Percentiles rank a stretch among this genome's conserved stretches.
Evolutionary conservation across 331 rosid species (phyloP).

Genomic region (Cucumis variabilis): DNA sequence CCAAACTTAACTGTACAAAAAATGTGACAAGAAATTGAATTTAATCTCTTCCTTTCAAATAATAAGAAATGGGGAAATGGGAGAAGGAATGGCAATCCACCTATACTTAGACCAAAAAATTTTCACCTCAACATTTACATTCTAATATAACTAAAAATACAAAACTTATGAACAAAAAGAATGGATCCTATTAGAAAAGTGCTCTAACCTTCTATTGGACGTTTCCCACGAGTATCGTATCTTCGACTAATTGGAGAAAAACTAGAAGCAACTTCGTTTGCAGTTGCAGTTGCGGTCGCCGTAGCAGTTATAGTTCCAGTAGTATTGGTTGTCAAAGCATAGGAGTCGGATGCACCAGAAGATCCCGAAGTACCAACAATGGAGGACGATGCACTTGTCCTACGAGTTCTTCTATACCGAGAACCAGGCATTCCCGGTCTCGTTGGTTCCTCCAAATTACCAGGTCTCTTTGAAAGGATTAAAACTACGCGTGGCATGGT

Average conservation of each 20-base stretch:
- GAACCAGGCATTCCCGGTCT: slow-evolving; percentile 76
- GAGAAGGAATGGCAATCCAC: slow-evolving; percentile 5
- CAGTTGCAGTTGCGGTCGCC: slow-evolving; percentile 21
- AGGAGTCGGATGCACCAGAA: slow-evolving; percentile 45
- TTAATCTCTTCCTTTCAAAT: neutral
- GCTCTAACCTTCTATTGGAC: slow-evolving; percentile 22
- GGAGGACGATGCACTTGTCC: slow-evolving; percentile 51
- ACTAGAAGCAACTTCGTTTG: slow-evolving; percentile 26
- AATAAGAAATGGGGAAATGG: neutral
- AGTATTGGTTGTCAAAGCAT: slow-evolving; percentile 48
- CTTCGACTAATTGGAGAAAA: slow-evolving; percentile 16
- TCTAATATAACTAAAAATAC: slow-evolving; percentile 19
- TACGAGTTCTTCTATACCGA: slow-evolving; percentile 57
- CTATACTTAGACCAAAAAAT: neutral
- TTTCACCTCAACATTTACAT: slow-evolving; percentile 8
- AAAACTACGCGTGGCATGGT: slow-evolving; percentile 77
- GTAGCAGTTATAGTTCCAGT: slow-evolving; percentile 39
- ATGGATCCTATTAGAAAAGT: slow-evolving; percentile 4
- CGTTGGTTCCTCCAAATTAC: slow-evolving; percentile 71
- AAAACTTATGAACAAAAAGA: slow-evolving; percentile 30
- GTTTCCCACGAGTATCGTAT: slow-evolving; percentile 28
- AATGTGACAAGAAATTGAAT: neutral
- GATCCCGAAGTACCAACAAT: slow-evolving; percentile 47
- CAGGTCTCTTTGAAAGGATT: slow-evolving; percentile 69
- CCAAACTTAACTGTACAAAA: slow-evolving; percentile 1